A percentile compares a stretch with the other conserved stretches of the same genome.
Evolutionary conservation across 495 filamentous ascomycete species (phyloP).

Genomic region (Penicillium pancosmium): DNA sequence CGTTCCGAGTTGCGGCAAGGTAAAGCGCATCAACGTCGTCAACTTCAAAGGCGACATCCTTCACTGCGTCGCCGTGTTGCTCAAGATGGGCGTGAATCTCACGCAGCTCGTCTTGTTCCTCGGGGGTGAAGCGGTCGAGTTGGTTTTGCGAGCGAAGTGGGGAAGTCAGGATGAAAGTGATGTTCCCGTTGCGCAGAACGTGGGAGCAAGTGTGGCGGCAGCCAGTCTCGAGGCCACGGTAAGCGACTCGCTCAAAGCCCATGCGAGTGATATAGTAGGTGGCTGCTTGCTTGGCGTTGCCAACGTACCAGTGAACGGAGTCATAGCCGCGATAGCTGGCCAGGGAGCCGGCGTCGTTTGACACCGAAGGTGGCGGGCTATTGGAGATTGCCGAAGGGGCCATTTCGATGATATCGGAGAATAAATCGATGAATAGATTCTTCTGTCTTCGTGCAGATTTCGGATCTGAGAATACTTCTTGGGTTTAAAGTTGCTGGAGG

Average conservation of each 20-base stretch:
- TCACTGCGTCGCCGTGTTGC: slow-evolving; percentile 85
- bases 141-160: slow-evolving; percentile 67
- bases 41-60: slow-evolving; percentile 90
- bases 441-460: neutral
- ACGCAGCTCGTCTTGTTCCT: slow-evolving; percentile 60
- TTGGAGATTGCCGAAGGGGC: slow-evolving; percentile 71
- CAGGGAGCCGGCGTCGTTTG: slow-evolving; percentile 27
- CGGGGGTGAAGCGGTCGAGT: slow-evolving; percentile 45
- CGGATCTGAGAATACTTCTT: neutral
- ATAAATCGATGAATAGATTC: neutral
- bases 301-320: slow-evolving; percentile 91
- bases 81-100: slow-evolving; percentile 78
- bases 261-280: slow-evolving; percentile 82
- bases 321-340: slow-evolving; percentile 80
- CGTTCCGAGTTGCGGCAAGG: slow-evolving; percentile 65
- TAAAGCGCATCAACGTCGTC: slow-evolving; percentile 80
- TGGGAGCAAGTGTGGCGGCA: slow-evolving; percentile 73
- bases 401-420: slow-evolving; percentile 48
- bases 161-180: slow-evolving; percentile 83
- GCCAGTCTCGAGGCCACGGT: slow-evolving; percentile 85
- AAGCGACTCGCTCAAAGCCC: slow-evolving; percentile 80
- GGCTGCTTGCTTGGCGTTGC: slow-evolving; percentile 92
- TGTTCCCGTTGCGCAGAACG: slow-evolving; percentile 74
- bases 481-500: neutral
- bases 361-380: slow-evolving; percentile 42